Evolutionary conservation across 2,329 filamentous ascomycete genomes (phyloP).

Genomic region (Colletotrichum lindemuthianum): DNA sequence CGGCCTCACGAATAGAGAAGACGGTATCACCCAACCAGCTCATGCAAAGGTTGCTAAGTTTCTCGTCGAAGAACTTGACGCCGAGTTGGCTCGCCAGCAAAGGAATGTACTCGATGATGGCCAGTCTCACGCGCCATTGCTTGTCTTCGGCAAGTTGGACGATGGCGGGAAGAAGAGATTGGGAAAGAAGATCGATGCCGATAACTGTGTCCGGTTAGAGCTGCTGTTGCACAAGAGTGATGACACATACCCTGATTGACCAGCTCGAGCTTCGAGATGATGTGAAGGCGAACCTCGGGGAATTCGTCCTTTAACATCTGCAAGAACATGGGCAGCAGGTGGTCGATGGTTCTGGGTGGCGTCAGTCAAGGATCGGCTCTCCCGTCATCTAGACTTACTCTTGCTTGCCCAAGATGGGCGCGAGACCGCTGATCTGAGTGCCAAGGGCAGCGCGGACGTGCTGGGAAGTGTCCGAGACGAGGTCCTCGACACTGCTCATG

Average conservation of each 20-base stretch:
- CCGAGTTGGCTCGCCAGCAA: constrained; percentile 94
- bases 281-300: constrained; percentile 96
- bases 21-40: constrained; percentile 98
- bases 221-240: neutral
- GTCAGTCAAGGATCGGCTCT: constrained; percentile 9
- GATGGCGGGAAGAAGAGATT: constrained; percentile 95
- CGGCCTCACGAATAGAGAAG: constrained; percentile 97
- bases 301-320: constrained; percentile 99
- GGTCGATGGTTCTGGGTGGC: constrained; percentile 82
- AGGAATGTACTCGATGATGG: constrained; percentile 99
- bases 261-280: constrained; percentile 99
- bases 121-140: constrained; percentile 97
- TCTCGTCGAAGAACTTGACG: constrained; percentile 98
- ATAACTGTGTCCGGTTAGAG: constrained; percentile 73
- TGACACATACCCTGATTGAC: constrained; percentile 84
- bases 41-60: constrained; percentile 96
- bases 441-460: constrained; percentile 95
- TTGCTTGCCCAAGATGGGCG: constrained; percentile 96
- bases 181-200: constrained; percentile 94
- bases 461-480: constrained; percentile 95
- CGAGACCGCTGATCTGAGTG: constrained; percentile 95
- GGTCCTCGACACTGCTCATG: constrained; percentile 94
- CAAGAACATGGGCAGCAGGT: constrained; percentile 97
- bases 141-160: constrained; percentile 98
- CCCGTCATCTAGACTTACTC: constrained; percentile 71